Evolutionary conservation across 345 rosid species (phyloP), one percentile per base, ranked within the genome.

Genomic region (Euphorbia lathyris): DNA sequence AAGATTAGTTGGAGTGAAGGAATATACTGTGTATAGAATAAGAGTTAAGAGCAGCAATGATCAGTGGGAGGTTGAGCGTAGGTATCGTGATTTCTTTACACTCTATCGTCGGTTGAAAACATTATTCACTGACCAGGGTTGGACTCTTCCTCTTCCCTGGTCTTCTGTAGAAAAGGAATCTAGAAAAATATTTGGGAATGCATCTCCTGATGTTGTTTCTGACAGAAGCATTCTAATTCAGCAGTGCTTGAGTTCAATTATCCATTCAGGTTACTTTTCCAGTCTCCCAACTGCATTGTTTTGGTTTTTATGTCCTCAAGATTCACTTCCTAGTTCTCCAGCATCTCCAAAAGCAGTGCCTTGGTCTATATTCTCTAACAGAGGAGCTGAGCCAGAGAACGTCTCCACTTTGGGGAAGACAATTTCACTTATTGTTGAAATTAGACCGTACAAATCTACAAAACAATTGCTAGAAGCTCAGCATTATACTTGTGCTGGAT

Each of bases 1-100:
- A 81, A 92, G 96, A 74, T 84, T 95, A 74, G 97, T 95, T 79
- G 98, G 99, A 20, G 97, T 95, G 59, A 92, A 84, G 84, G 94
- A 90, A 80, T 95, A 87, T 73, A 92, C 97, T 25, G 90, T 90
- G 20, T 92, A 95, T 79, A 72, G 68, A 77, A 85, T 95, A 78
- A 87, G 78, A 73, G 93, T 92, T 72, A 83, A 90, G 91, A 81
- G 92, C 60, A 93, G 95, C 72, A 73, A 82, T 56, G 87, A 89
- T 74, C 83, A 83, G 47, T 95, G 99, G 98, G 96, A 89, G 75
- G 86, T 95, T 67, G 97, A 92, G 78, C 86, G 90, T 75, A 86
- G 99, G 82, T 95, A 92, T 72, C 97, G 96, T 50, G 97, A 95
- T 80, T 95, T 92, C 77, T 83, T 72, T 77, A 89, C 92, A 51